Base-by-base conservation (phyloP, 169 alveolate genomes). In the Plasmodium vinckei region DNA sequence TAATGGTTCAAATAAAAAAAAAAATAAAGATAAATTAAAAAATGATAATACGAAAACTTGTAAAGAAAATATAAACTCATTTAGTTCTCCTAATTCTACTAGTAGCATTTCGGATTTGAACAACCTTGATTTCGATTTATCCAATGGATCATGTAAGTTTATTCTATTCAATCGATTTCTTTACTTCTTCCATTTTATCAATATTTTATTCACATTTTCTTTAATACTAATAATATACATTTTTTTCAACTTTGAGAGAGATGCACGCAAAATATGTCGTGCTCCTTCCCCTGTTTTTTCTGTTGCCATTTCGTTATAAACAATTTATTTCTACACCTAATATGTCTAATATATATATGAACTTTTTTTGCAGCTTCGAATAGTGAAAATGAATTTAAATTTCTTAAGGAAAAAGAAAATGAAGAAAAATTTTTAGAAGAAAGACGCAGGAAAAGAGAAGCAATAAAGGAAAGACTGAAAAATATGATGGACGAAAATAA, bases 1-100 rank as follows among this genome's bases (percentile, higher is more conserved):
- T 12, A 67, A 67, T 65, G 89, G 77, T 79, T 79, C 89, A 79
- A 64, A 79, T 79, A 79, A 79, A 65, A 79, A 64, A 65, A 79
- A 79, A 64, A 65, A 79, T 79, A n/a, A 79, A 49, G 79, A 79
- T 65, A 79, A 79, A 64, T 82, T 65, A 65, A 79, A 79, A 79
- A 79, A 79, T 19, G 89, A 79, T 68, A 25, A 79, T 64, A 79
- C 51, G 79, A 63, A 79, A 79, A 79, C 49, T 64, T 79, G 49
- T 39, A 79, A 79, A 79, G 89, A 79, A 65, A 79, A 64, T 65
- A 51, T 64, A 51, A 79, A 79, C 67, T 65, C 89, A 79, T 79
- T 79, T 65, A 79, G 77, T 79, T 79, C 82, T 65, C 89, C 64
- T 53, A 68, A 79, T 79, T 79, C 89, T 79, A 33, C 70, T 79